Evolutionary conservation across 495 filamentous ascomycete species (phyloP), one percentile per base, ranked within the genome.

Genomic region (Xylaria nigripes): DNA sequence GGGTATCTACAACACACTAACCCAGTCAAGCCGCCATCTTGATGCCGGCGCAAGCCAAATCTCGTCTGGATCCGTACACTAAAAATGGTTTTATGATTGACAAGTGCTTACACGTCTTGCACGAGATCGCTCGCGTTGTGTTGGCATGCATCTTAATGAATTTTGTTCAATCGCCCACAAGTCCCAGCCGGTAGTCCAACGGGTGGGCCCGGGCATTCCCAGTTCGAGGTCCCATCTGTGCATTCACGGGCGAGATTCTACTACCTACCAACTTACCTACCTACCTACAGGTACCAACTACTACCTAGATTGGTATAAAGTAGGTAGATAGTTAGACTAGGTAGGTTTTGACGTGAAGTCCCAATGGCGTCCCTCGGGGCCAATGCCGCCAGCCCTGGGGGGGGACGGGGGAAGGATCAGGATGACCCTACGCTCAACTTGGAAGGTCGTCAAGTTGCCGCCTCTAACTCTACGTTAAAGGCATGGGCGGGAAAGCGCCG

Each of bases 401-500:
- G 40, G 23, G 40, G 42, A 8, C 45, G n/a, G 42, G 43, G 43
- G 12, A n/a, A 22, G 13, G 51, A 45, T 2, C 24, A 34, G 13
- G 34, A 19, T 24, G 47, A 23, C 23, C 10, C 45, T 22, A 6
- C 27, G n/a, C 3, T 45, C 16, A 12, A 36, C 12, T 36, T 54
- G 18, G 36, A 45, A 32, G 34, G 36, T 18, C 44, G 34, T 12
- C 78, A 82, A 55, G 71, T 87, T 51, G 79, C 77, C 30, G 72
- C 74, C 3, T 83, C 84, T 15, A 93, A 91, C 68, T 81, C 82
- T 44, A 90, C 87, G 13, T 71, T 82, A 48, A 82, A 75, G 57
- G 65, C 77, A 32, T 86, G 89, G 68, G 71, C 88, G 49, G 83
- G 85, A 40, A 40, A n/a, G 38, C 76, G 81, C 42, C 72, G 72